Base-by-base conservation (phyloP, 1,284 basidiomycete genomes). In the Puccinia novopanici region DNA sequence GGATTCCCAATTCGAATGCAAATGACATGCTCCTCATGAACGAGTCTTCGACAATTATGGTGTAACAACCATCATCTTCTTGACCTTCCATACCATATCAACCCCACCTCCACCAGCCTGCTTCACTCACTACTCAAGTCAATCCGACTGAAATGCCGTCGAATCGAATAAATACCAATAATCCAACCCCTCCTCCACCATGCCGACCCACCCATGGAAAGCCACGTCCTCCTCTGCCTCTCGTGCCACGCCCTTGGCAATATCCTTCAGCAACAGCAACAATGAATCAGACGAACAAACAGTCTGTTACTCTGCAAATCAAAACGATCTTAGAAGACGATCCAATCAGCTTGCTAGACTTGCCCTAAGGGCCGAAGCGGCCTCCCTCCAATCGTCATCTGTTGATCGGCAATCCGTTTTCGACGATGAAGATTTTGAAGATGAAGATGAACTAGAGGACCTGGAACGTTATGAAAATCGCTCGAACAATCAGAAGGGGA, bases 271-370 rank as follows among this genome's bases (percentile, higher is more conserved):
- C n/a, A n/a, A n/a, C 30, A 70, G 27, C 42, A 48, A 70, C 9
- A 48, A 48, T 45, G 37, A 48, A 1, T 8, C 67, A 2, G 50
- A 15, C 67, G 45, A 52, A 30, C 67, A 48, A 6, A 70, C 24
- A 42, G 50, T 52, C 67, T 27, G 55, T 24, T 70, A 70, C 34
- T 68, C 75, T 40, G 50, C 75, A 70, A 78, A 78, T 37, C 65
- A 78, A 59, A 27, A 78, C 42, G 63, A 78, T n/a, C 75, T 78
- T 42, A 27, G 75, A 22, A 52, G 19, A n/a, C 30, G 54, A n/a
- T 78, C 75, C 19, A 68, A 40, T 30, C 65, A 78, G 54, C 65
- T 78, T 3, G 75, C 75, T 42, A 54, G 42, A 42, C 65, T 78
- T 17, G 75, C 75, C 30, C 65, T 78, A 1, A 37, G 42, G 30